phyloP scores from a whole-genome alignment of 208 protist genomes.

The Leishmania martiniquensis region DNA sequence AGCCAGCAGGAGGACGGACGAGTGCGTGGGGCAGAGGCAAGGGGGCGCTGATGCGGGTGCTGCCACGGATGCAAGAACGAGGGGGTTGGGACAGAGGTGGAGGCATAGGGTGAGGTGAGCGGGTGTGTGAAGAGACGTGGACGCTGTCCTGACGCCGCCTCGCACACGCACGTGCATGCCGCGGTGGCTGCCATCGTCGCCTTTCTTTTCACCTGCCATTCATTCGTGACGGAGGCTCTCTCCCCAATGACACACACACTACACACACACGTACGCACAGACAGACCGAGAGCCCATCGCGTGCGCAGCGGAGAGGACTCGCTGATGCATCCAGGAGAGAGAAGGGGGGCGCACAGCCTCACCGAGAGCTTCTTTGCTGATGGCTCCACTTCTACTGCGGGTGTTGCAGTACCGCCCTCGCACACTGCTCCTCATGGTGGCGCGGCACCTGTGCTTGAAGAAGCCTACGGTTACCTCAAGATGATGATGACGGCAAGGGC shows the following conservation, averaged over 20 bases:
- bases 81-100: background rate
- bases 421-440: slow-evolving; percentile 10
- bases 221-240: too few species aligned
- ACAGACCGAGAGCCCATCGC: background rate
- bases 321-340: background rate
- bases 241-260: too few species aligned
- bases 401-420: too few species aligned
- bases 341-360: background rate
- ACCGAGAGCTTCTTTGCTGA: background rate
- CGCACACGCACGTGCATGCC: background rate
- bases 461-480: background rate
- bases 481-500: slow-evolving; percentile 2
- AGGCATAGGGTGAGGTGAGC: background rate
- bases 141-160: background rate
- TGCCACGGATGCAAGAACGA: background rate
- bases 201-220: background rate
- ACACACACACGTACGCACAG: background rate
- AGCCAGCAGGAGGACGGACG: background rate
- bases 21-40: background rate
- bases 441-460: slow-evolving; percentile 9
- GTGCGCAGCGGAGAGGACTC: background rate
- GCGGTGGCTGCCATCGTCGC: background rate
- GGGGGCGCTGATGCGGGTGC: background rate
- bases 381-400: background rate
- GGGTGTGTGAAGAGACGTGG: background rate